Evolutionary conservation across 441 rosid species (phyloP).

Genomic region (Hura crepitans): DNA sequence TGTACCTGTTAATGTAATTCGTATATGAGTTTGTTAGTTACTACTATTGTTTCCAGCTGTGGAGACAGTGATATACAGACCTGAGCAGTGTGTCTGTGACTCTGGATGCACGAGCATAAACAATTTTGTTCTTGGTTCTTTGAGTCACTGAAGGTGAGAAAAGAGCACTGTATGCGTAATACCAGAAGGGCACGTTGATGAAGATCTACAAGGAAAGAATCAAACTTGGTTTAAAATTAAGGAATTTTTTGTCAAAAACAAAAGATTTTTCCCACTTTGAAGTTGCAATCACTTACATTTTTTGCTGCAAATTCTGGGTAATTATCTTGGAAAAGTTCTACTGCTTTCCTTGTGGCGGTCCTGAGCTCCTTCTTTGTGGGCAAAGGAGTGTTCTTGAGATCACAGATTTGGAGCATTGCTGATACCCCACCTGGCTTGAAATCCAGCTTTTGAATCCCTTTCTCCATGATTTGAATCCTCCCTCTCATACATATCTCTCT

Average conservation of each 20-base stretch:
- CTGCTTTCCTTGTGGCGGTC: slow-evolving; percentile 28
- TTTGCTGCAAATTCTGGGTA: slow-evolving; percentile 41
- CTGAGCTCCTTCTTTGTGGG: slow-evolving; percentile 40
- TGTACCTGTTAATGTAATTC: too few relatives aligned
- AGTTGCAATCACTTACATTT: slow-evolving; percentile 31
- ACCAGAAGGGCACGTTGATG: slow-evolving; percentile 54
- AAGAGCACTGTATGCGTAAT: slow-evolving; percentile 42
- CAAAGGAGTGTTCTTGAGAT: slow-evolving; percentile 46
- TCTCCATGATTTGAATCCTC: slow-evolving; percentile 48
- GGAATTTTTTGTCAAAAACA: not conserved
- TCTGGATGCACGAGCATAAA: slow-evolving; percentile 36
- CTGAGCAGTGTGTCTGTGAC: slow-evolving; percentile 47
- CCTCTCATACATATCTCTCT: slow-evolving; percentile 33
- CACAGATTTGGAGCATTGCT: slow-evolving; percentile 39
- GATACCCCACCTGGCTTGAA: slow-evolving; percentile 39
- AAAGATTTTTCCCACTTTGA: not conserved
- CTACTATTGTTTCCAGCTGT: too few relatives aligned
- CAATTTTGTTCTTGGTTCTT: slow-evolving; percentile 47
- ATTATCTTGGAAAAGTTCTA: slow-evolving; percentile 40
- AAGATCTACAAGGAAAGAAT: slow-evolving; percentile 34
- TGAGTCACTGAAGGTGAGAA: slow-evolving; percentile 38
- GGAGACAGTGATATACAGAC: slow-evolving; percentile 28
- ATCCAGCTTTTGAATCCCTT: slow-evolving; percentile 37
- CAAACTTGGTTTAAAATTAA: not conserved
- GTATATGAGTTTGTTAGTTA: not conserved